Evolutionary conservation across 2,329 filamentous ascomycete species (phyloP).

Genomic region (Rhynchosporium agropyri): DNA sequence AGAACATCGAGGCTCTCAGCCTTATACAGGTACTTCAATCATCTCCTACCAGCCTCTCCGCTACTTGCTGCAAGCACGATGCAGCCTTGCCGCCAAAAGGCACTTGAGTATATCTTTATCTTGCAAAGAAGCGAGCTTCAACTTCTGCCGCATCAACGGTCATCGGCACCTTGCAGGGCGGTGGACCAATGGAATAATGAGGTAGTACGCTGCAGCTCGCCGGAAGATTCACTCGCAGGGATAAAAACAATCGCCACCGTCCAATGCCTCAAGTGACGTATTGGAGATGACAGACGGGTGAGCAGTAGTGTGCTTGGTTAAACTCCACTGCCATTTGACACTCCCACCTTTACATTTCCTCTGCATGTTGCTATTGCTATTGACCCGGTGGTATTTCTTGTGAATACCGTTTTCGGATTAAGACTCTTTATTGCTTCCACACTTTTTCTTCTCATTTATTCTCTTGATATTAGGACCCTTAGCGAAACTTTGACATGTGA

Average conservation of each 20-base stretch:
- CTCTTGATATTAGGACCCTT: neutral
- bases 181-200: slow-evolving; percentile 15
- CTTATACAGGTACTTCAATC: neutral
- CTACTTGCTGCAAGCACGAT: too few relatives aligned
- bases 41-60: neutral
- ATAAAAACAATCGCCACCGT: slow-evolving; percentile 15
- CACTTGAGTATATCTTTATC: neutral
- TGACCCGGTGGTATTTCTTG: too few relatives aligned
- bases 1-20: neutral
- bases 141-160: slow-evolving; percentile 17
- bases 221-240: slow-evolving; percentile 17
- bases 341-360: neutral
- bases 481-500: slow-evolving; percentile 4
- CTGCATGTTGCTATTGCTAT: too few relatives aligned
- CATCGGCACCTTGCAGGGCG: slow-evolving; percentile 32
- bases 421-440: slow-evolving; percentile 1
- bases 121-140: neutral
- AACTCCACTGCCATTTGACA: neutral
- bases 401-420: neutral
- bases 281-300: neutral
- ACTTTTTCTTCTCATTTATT: neutral
- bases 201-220: slow-evolving; percentile 1
- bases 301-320: slow-evolving; percentile 4
- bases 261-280: slow-evolving; percentile 15
- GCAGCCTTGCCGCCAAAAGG: neutral